phyloP scores from a whole-genome alignment of 2,329 filamentous ascomycete species.

The Stachybotrys chartarum region DNA sequence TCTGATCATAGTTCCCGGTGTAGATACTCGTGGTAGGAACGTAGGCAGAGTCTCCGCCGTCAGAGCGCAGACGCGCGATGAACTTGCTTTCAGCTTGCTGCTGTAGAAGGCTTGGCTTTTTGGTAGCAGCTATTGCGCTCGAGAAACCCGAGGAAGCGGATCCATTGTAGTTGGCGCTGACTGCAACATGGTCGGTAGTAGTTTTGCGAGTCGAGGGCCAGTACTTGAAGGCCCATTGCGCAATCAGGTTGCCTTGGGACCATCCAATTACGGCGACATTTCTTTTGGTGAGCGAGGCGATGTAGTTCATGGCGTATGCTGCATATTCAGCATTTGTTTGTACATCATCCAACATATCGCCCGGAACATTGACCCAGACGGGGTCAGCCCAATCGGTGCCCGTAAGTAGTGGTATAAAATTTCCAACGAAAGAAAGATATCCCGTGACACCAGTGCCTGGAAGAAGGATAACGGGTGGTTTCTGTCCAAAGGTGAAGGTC shows the following conservation, averaged over 20 bases:
- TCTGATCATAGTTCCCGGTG: conserved; percentile 38
- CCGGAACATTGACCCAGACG: conserved; percentile 49
- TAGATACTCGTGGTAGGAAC: conserved; percentile 49
- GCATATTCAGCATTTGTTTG: conserved; percentile 48
- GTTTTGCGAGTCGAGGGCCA: conserved; percentile 40
- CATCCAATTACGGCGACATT: conserved; percentile 41
- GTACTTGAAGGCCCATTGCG: conserved; percentile 52
- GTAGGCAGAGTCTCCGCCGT: conserved; percentile 43
- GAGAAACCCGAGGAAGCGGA: too few species aligned
- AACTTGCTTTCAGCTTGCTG: conserved; percentile 37
- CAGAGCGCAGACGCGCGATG: conserved; percentile 30
- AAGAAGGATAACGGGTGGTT: conserved; percentile 42
- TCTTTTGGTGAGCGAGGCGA: conserved; percentile 29
- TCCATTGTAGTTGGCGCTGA: conserved; percentile 41
- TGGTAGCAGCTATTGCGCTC: conserved; percentile 9
- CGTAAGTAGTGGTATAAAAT: conserved; percentile 40
- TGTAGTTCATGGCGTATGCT: conserved; percentile 52
- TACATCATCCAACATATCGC: conserved; percentile 35
- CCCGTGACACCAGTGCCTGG: conserved; percentile 45
- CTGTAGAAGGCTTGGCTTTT: conserved; percentile 30
- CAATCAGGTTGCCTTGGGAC: conserved; percentile 47
- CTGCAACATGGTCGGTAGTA: conserved; percentile 42
- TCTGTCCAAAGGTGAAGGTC: conserved; percentile 37
- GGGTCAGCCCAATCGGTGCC: conserved; percentile 35
- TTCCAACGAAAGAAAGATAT: conserved; percentile 34